These are phyloP conservation scores for Dactylellina parvicollis DNA, from an alignment of 2,329 filamentous ascomycete genomes.

Conservation along the genomic window DNA sequence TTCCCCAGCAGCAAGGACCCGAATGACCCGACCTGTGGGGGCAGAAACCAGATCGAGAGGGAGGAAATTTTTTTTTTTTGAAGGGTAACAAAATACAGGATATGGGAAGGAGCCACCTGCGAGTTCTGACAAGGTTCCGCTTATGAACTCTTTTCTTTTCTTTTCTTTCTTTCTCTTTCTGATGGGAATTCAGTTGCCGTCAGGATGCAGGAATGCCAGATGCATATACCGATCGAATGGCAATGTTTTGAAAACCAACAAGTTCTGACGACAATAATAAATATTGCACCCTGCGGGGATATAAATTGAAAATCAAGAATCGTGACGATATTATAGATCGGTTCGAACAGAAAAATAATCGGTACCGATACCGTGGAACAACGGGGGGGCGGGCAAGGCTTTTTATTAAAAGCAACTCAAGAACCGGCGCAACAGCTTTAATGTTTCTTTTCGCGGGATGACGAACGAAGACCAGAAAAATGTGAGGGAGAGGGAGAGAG, in stretches of 20 bases:
- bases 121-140: no score
- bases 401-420: neutral
- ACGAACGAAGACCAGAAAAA: conserved; percentile 13
- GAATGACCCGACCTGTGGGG: no score
- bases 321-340: neutral
- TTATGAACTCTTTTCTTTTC: no score
- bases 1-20: neutral
- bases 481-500: neutral
- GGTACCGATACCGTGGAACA: conserved; percentile 47
- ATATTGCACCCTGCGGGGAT: no score
- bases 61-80: neutral
- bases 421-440: conserved; percentile 27
- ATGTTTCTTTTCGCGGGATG: conserved; percentile 35
- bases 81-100: conserved; percentile 4
- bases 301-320: neutral
- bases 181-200: no score
- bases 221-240: no score
- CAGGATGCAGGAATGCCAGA: no score
- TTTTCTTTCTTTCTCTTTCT: no score
- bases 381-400: conserved; percentile 1
- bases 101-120: neutral
- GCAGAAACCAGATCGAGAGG: no score
- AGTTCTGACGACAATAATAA: no score
- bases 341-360: neutral
- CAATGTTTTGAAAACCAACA: no score